These are phyloP conservation scores for Pestalotiopsis fici DNA, from an alignment of 2,329 filamentous ascomycete genomes.

Conservation along the genomic window DNA sequence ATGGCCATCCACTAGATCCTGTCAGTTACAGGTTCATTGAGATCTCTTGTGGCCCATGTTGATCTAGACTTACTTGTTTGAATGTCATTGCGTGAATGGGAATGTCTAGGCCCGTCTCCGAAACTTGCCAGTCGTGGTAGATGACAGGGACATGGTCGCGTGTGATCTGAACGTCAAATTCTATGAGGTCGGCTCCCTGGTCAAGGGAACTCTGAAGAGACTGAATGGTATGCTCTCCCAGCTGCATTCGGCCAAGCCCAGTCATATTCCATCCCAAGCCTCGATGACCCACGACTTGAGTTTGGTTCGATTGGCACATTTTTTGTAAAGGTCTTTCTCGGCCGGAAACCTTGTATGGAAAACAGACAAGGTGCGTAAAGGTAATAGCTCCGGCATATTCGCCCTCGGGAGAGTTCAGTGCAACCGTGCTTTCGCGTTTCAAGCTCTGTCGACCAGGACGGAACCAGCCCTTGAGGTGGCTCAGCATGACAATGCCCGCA, in stretches of 20 bases:
- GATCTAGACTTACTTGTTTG: background rate
- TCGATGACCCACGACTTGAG: slow-evolving; percentile 13
- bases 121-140: slow-evolving; percentile 10
- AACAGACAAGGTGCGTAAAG: slow-evolving; percentile 11
- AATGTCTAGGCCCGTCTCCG: slow-evolving; percentile 7
- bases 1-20: slow-evolving; percentile 6
- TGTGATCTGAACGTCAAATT: slow-evolving; percentile 7
- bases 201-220: slow-evolving; percentile 8
- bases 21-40: background rate
- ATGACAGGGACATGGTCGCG: slow-evolving; percentile 8
- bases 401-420: slow-evolving; percentile 3
- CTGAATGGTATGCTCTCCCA: slow-evolving; percentile 9
- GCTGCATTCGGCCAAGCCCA: slow-evolving; percentile 2
- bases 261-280: slow-evolving; percentile 7
- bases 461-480: slow-evolving; percentile 10
- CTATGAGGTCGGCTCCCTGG: slow-evolving; percentile 5
- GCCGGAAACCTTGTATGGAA: background rate
- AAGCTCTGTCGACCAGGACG: slow-evolving; percentile 12
- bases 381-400: slow-evolving; percentile 4
- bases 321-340: slow-evolving; percentile 1
- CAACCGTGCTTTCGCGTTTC: slow-evolving; percentile 9
- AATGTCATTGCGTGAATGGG: slow-evolving; percentile 9
- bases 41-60: too few relatives aligned
- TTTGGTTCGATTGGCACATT: slow-evolving; percentile 4
- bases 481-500: slow-evolving; percentile 1